These are phyloP conservation scores for Pseudozyma thailandica DNA, from an alignment of 1,284 basidiomycete species.

Conservation along the genomic window DNA sequence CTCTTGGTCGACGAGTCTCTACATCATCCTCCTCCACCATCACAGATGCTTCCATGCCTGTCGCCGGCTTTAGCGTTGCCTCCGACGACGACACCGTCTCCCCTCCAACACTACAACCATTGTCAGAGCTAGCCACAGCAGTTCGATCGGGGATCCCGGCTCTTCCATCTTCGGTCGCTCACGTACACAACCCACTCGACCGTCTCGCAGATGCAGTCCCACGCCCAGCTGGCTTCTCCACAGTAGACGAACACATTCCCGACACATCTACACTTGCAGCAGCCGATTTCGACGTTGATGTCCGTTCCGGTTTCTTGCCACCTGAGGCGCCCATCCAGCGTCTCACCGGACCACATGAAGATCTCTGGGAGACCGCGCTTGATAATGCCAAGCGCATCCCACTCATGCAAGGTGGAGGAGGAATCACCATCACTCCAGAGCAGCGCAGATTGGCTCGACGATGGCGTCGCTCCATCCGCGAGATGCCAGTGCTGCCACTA, in stretches of 20 bases:
- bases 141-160: constrained; percentile 34
- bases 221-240: constrained; percentile 43
- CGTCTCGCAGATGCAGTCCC: constrained; percentile 39
- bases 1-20: constrained; percentile 15
- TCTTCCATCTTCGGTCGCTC: constrained; percentile 20
- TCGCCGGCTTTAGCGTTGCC: constrained; percentile 13
- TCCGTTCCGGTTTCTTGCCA: constrained; percentile 90
- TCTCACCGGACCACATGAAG: constrained; percentile 75
- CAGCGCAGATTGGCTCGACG: constrained; percentile 39
- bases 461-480: constrained; percentile 76
- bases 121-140: constrained; percentile 47
- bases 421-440: constrained; percentile 33
- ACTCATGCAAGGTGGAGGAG: constrained; percentile 55
- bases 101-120: constrained; percentile 15
- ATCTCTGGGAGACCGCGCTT: constrained; percentile 75
- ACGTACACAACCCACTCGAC: constrained; percentile 10
- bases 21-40: constrained; percentile 15
- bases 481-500: constrained; percentile 55
- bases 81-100: constrained; percentile 7
- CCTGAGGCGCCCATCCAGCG: constrained; percentile 78
- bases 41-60: constrained; percentile 23
- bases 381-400: constrained; percentile 70
- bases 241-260: constrained; percentile 62
- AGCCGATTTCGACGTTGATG: constrained; percentile 94
- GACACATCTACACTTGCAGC: constrained; percentile 88